Evolutionary conservation across 352 stramenopile species (phyloP), one percentile per base, ranked within the genome.

Genomic region (Aphanomyces invadans): DNA sequence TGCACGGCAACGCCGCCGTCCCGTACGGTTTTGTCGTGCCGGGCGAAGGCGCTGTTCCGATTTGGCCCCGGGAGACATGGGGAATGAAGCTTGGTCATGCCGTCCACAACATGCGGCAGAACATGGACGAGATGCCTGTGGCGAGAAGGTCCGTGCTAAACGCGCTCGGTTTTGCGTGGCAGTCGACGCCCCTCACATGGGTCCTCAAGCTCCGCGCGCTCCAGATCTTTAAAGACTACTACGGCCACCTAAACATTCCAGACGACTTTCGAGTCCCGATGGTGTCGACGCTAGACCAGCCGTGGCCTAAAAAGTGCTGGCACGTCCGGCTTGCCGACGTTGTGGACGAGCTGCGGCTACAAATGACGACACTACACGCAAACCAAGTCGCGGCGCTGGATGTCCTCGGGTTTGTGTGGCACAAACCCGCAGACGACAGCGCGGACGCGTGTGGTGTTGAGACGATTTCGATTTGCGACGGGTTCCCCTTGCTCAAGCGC

Each of bases 151-250:
- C 81, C 12, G 76, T 95, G 42, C 76, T 98, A 3, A 83, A 97
- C 36, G 71, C 72, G 9, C 68, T 98, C 25, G 90, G 89, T n/a
- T 98, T 98, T 72, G 77, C 96, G 29, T 98, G 93, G 93, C 90
- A 89, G 62, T 80, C 83, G 1, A 76, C 87, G 53, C 77, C 76
- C 57, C 82, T 73, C 1, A 74, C 86, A 31, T 76, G 76, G 0
- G 65, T 72, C 4, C 74, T 88, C 10, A 75, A 90, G 46, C 69
- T 89, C n/a, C 81, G 79, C 7, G 79, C 80, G 25, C 71, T 92
- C 55, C 68, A 63, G 2, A 79, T 75, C 33, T 88, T 85, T 44
- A 48, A 60, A 23, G 69, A 74, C 23, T 68, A 86, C 10, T 71
- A 89, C 52, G 74, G 76, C 38, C 68, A 76, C 38, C 68, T 83